Percentiles rank a stretch among this genome's conserved stretches.
phyloP scores from a whole-genome alignment of 306 rosid genomes.

The Vachellia collinsii region DNA sequence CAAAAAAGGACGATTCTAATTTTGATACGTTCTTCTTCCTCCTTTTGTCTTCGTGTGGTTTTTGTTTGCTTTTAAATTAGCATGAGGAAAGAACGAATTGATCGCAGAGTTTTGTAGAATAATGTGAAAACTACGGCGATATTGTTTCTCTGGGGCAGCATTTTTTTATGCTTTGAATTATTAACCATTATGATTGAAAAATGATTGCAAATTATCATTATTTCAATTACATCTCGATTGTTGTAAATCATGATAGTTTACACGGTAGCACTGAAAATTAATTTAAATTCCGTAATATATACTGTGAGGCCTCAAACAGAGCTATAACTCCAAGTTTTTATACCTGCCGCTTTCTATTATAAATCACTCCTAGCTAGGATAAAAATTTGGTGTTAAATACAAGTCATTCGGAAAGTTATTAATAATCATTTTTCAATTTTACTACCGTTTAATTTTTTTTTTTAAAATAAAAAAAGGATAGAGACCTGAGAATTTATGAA shows the following conservation, averaged over 20 bases:
- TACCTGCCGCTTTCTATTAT: too few species aligned
- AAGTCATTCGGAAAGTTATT: too few species aligned
- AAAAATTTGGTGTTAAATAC: too few species aligned
- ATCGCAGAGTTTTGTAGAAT: not conserved
- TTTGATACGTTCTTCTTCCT: not conserved
- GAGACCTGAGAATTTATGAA: too few species aligned
- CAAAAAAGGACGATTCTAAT: not conserved
- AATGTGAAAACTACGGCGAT: not conserved
- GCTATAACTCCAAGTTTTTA: not conserved
- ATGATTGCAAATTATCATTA: not conserved
- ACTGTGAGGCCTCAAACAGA: not conserved
- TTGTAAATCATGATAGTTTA: not conserved
- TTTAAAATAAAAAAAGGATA: too few species aligned
- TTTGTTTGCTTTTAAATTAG: not conserved
- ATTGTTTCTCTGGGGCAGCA: not conserved
- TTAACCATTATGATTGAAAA: not conserved
- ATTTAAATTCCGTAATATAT: too few species aligned
- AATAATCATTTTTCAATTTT: too few species aligned
- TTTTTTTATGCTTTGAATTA: not conserved
- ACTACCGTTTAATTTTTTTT: too few species aligned
- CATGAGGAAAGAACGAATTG: not conserved
- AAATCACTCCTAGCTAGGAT: too few species aligned
- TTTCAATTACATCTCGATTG: not conserved
- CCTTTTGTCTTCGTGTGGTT: not conserved
- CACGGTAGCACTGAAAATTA: too few species aligned